Evolutionary conservation across 1,284 basidiomycete species (phyloP), one percentile per base, ranked within the genome.

Genomic region (Trichosporon faecale): DNA sequence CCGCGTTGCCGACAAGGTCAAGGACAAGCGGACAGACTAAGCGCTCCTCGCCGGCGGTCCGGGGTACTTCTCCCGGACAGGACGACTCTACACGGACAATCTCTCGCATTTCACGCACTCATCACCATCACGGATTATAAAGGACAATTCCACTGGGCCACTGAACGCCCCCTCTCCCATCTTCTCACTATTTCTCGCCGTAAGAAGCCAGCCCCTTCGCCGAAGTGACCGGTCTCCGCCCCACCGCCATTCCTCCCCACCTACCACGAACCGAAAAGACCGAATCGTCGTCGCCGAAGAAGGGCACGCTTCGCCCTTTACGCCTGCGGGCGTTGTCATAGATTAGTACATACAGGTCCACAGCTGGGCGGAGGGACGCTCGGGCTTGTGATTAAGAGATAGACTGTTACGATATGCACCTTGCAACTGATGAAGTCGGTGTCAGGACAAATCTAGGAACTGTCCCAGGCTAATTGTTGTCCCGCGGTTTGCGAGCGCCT

Each of bases 11-110:
- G 29, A 27, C 68, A 52, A 52, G 49, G 49, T 7, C 49, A 52
- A 52, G 33, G 31, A 65, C 23, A 31, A 55, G 40, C n/a, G 44
- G 44, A 25, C 29, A 16, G 52, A 12, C 33, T 49, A 31, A 61
- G 29, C 49, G 49, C 49, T 23, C 21, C 21, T 25, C 64, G 14
- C 40, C 25, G 7, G 4, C 25, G 40, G 31, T 52, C 16, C 12
- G 40, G n/a, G 40, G 40, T 64, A 21, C 23, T 55, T 66, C 65
- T 69, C 68, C 11, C 49, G 23, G 49, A 52, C 49, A 57, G 55
- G 64, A 69, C 44, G 65, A 69, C 49, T 25, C 49, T n/a, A 52
- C 49, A 52, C 23, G 49, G 23, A 52, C 44, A n/a, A 7, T 52
- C 49, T 52, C 23, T 44, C 40, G 40, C 40, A 44, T 44, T 44